These are phyloP conservation scores for Leishmania arabica DNA, from an alignment of 208 protist species.

Conservation along the genomic window DNA sequence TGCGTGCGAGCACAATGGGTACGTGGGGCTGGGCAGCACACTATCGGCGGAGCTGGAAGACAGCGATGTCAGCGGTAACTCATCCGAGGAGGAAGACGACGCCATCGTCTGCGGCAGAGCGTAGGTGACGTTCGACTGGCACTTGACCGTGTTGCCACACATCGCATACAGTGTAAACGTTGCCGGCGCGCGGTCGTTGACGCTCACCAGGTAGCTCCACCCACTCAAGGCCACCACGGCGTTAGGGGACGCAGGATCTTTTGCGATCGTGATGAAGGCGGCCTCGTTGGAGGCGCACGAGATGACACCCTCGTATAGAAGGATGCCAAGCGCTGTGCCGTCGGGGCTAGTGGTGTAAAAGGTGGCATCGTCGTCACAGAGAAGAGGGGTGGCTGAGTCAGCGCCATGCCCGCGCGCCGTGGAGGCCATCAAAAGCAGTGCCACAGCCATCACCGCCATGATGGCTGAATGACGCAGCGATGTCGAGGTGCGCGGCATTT, in stretches of 20 bases:
- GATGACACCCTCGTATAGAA: slow-evolving; percentile 11
- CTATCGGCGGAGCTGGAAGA: neutral
- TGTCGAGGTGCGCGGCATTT: neutral
- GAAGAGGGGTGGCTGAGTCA: neutral
- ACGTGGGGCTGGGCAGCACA: neutral
- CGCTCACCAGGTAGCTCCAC: slow-evolving; percentile 46
- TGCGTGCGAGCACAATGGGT: slow-evolving; percentile 21
- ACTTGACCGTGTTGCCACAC: slow-evolving; percentile 39
- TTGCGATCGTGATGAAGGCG: slow-evolving; percentile 17
- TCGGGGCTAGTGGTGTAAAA: neutral
- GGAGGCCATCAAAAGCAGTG: slow-evolving; percentile 19
- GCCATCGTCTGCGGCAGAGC: neutral
- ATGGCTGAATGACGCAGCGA: neutral
- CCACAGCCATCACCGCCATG: slow-evolving; percentile 12
- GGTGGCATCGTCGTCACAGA: slow-evolving; percentile 21
- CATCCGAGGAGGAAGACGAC: neutral
- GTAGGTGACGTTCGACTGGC: slow-evolving; percentile 26
- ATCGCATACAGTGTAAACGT: slow-evolving; percentile 47
- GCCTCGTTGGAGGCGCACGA: slow-evolving; percentile 15
- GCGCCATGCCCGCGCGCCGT: slow-evolving; percentile 13
- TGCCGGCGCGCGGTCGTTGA: slow-evolving; percentile 15
- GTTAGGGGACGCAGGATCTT: slow-evolving; percentile 12
- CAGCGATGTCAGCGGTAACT: neutral
- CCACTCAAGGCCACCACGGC: slow-evolving; percentile 29
- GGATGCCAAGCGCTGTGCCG: neutral